Conservation (phyloP, 2,329 filamentous ascomycete genomes). For the Orbilia ellipsospora region DNA sequence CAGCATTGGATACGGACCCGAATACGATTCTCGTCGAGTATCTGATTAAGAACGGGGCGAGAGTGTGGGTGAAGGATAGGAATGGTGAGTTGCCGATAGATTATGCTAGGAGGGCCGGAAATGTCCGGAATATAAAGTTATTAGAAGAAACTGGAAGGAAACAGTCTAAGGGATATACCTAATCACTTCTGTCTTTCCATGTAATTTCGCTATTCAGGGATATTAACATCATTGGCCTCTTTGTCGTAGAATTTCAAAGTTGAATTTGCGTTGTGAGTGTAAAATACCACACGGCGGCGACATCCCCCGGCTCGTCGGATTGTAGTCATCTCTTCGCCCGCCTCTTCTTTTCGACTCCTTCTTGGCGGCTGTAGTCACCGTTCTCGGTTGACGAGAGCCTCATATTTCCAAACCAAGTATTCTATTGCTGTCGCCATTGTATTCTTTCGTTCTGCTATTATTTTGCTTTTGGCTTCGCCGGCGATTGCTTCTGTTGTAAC, state of each 20-base stretch:
- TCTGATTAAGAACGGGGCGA: slow-evolving; percentile 3
- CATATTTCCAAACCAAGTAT: not conserved
- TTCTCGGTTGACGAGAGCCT: slow-evolving; percentile 55
- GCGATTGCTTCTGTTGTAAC: not conserved
- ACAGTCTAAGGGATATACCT: not conserved
- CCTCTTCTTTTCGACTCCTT: slow-evolving; percentile 28
- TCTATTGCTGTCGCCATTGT: not conserved
- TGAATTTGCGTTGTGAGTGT: slow-evolving; percentile 11
- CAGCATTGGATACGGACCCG: slow-evolving; percentile 10
- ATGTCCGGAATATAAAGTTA: not conserved
- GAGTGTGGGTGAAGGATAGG: slow-evolving; percentile 20
- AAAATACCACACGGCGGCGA: slow-evolving; percentile 38
- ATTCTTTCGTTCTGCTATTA: slow-evolving; percentile 1
- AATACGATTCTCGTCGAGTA: not conserved
- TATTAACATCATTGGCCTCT: not conserved
- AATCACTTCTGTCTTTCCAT: not conserved
- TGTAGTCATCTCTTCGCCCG: slow-evolving; percentile 37
- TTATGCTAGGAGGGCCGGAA: slow-evolving; percentile 18
- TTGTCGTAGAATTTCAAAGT: too few species aligned
- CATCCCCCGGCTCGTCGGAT: slow-evolving; percentile 14
- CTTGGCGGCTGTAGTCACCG: slow-evolving; percentile 54
- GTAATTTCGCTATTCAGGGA: not conserved
- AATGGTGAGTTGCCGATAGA: slow-evolving; percentile 25
- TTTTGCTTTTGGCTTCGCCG: not conserved
- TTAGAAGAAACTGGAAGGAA: not conserved